Base-by-base conservation (phyloP, 139 green algal species). In the Chlorella sp. region DNA sequence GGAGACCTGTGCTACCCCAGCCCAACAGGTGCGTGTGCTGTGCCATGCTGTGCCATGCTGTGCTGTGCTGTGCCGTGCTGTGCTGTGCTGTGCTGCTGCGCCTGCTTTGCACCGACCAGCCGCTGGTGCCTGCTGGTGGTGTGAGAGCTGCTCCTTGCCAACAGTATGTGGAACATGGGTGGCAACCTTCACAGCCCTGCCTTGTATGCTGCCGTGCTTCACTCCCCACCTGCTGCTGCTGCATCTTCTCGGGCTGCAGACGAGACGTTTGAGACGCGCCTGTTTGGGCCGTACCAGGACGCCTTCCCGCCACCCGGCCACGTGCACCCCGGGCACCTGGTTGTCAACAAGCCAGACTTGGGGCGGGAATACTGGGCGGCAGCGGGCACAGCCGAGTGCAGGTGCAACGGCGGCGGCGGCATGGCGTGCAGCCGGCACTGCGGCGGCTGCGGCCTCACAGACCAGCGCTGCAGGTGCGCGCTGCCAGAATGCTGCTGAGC, bases 1-100 rank as follows among this genome's bases (percentile, higher is more conserved):
- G 97, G 97, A 0, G 97, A 99, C 91, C 91, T 99, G 81, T 96
- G 95, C 30, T 99, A 99, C 90, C 97, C 97, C 73, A 96, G 97
- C 89, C 97, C 97, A 34, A 95, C 92, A 42, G 91, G 71, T 91
- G 64, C 21, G 32, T 71, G 64, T 4, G 64, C 60, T 57, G 48
- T 9, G 48, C 48, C 5, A 9, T 57, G 48, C 48, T 57, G 48
- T 9, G 9, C 48, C 48, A 57, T 9, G 48, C 5, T 9, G n/a
- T n/a, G n/a, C n/a, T 71, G 64, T 4, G 64, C 60, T 57, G 48
- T 9, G 48, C 48, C 5, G 48, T 57, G 48, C 48, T 57, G 48
- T 9, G 9, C 48, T 9, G 9, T 9, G 48, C 5, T 9, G n/a
- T n/a, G n/a, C n/a, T n/a, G n/a, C 48, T 57, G 48, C 48, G 48